Base-by-base conservation (phyloP, 306 rosid genomes). In the Quercus rubra region DNA sequence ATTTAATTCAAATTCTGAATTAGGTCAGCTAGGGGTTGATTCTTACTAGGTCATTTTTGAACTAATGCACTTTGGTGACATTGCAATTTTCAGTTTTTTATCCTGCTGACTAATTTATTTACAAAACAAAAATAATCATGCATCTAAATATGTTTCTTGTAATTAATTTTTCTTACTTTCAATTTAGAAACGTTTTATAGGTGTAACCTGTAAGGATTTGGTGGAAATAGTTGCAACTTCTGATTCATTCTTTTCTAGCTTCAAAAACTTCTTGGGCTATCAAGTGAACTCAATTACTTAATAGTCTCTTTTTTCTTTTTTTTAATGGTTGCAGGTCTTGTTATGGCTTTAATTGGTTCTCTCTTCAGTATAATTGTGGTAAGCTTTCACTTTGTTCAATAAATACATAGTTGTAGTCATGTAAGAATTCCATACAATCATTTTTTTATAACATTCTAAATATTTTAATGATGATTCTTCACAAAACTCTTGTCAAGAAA, bases 301-400 rank as follows among this genome's bases (percentile, higher is more conserved):
- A 33, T 59, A 56, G 46, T 41, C 11, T 41, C 11, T 41, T 35
- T 35, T 35, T 35, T 30, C 63, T n/a, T 9, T 80, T 68, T 78
- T 64, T 28, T 66, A 74, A n/a, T 74, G 55, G 64, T 83, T 82
- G 84, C 94, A 90, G 97, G 97, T 76, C 91, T 90, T 71, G 84
- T 90, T 82, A 92, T 92, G 97, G 88, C 94, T 75, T 88, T 92
- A 77, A 87, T 92, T 11, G 97, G 97, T 55, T 92, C 97, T 76
- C 83, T 90, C 52, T 89, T 90, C 57, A 88, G 91, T 70, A 19
- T 88, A 75, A 74, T 85, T 55, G 91, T 92, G 91, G 94, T 90
- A 83, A 88, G 93, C 55, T 69, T 64, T 19, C 70, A 61, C 73
- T 76, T 49, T 2, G 6, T 84, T 59, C 70, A 28, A 35, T 38